A percentile compares a stretch with the other conserved stretches of the same genome.
phyloP scores from a whole-genome alignment of 306 rosid genomes.

The Castanospermum australe region DNA sequence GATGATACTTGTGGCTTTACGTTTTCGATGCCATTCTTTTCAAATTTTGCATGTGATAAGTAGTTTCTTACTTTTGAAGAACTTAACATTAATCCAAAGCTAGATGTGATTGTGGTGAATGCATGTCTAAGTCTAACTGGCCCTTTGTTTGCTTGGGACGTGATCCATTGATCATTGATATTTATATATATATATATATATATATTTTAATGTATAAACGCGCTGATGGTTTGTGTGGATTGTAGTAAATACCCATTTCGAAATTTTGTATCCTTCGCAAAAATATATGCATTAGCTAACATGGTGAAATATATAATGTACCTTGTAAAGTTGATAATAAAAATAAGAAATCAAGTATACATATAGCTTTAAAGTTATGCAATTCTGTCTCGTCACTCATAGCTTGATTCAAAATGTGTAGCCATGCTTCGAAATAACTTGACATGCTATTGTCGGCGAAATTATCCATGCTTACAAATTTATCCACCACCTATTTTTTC shows the following conservation, averaged over 20 bases:
- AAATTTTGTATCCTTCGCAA: background rate
- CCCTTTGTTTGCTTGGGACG: constrained; percentile 2
- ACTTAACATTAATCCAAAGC: constrained; percentile 27
- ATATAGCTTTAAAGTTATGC: background rate
- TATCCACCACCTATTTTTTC: background rate
- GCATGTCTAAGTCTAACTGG: constrained; percentile 24
- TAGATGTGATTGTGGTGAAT: constrained; percentile 37
- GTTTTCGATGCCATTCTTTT: constrained; percentile 58
- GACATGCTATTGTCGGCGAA: background rate
- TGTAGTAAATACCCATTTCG: background rate
- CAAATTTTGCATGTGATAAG: constrained; percentile 48
- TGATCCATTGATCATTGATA: background rate
- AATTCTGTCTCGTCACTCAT: background rate
- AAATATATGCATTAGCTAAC: background rate
- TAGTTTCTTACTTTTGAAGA: constrained; percentile 46
- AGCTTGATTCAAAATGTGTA: background rate
- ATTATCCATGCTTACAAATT: background rate
- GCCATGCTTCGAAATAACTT: background rate
- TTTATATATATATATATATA: no score
- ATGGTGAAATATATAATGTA: background rate
- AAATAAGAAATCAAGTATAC: background rate
- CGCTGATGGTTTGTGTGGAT: background rate
- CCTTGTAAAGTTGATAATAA: background rate
- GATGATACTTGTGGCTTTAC: constrained; percentile 51
- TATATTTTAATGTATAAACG: constrained; percentile 17